A percentile compares a stretch with the other conserved stretches of the same genome.
Conservation (phyloP, 2,329 filamentous ascomycete species). For the Cryoendolithus antarcticus region DNA sequence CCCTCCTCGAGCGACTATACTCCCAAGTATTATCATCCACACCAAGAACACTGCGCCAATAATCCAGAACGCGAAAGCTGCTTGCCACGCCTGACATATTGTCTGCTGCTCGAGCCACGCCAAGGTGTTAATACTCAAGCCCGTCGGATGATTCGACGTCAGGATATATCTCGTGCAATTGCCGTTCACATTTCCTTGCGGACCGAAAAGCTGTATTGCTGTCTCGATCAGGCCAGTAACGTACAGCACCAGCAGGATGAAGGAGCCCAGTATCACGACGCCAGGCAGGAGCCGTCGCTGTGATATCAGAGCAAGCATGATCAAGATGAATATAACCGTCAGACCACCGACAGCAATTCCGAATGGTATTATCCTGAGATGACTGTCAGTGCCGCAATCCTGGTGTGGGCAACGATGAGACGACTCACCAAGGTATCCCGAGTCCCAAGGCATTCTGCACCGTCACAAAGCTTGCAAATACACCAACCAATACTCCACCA, state of each 20-base stretch:
- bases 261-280: slow-evolving; percentile 46
- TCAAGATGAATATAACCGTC: slow-evolving; percentile 45
- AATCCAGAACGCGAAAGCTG: slow-evolving; percentile 52
- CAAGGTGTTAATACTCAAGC: slow-evolving; percentile 42
- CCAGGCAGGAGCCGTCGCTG: slow-evolving; percentile 46
- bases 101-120: slow-evolving; percentile 51
- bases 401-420: slow-evolving; percentile 5
- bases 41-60: slow-evolving; percentile 51
- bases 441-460: slow-evolving; percentile 44
- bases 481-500: slow-evolving; percentile 45
- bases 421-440: slow-evolving; percentile 47
- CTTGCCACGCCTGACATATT: slow-evolving; percentile 53
- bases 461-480: slow-evolving; percentile 48
- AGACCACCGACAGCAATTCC: slow-evolving; percentile 47
- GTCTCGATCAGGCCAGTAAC: slow-evolving; percentile 52
- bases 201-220: slow-evolving; percentile 48
- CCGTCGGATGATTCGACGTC: slow-evolving; percentile 31
- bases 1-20: slow-evolving; percentile 20
- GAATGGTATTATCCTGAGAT: slow-evolving; percentile 50
- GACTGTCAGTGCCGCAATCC: not conserved
- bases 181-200: slow-evolving; percentile 42
- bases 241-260: slow-evolving; percentile 50
- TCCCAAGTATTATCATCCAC: slow-evolving; percentile 52
- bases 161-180: slow-evolving; percentile 49
- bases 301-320: slow-evolving; percentile 44